Base-by-base conservation (phyloP, 345 rosid species). In the Syzygium oleosum region DNA sequence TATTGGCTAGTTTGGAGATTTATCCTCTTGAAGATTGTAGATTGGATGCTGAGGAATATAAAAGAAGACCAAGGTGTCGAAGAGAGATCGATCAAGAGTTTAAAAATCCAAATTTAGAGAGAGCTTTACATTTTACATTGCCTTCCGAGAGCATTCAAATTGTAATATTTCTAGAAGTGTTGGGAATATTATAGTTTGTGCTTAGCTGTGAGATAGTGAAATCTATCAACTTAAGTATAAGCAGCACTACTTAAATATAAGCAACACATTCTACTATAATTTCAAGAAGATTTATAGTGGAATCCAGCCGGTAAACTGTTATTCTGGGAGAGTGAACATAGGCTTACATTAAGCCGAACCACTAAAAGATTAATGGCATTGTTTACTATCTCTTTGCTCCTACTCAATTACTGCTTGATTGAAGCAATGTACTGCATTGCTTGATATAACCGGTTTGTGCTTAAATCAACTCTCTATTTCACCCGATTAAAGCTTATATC, bases 291-390 rank as follows among this genome's bases (percentile, higher is more conserved):
- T 55, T 25, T 21, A 23, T 21, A 55, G 59, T 55, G 59, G 11
- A 55, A 55, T 55, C 5, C 9, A 21, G 5, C 22, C 0, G 22
- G 25, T 55, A 1, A 55, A 84, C 25, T 51, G 27, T 55, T 55
- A 55, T 23, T 0, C 1, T 55, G 11, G 12, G 59, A 55, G 11
- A 55, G 0, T 55, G 2, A 27, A 55, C 5, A 0, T 55, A 55
- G 22, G 0, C 0, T 21, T 55, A 21, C 27, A 21, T 7, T 25
- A 55, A 55, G 59, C 2, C 0, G 0, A 55, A 55, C 27, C 2
- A 55, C 0, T 55, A 0, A 55, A 55, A 21, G 59, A 9, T 55
- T 4, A 21, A 19, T 4, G 8, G 59, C 27, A 55, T 55, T 55
- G 59, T 55, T 43, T 55, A 23, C 61, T 55, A 22, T 22, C 11